A percentile compares a stretch with the other conserved stretches of the same genome.
Conservation (phyloP, 1,284 basidiomycete species). For the Rhodofomes roseus region DNA sequence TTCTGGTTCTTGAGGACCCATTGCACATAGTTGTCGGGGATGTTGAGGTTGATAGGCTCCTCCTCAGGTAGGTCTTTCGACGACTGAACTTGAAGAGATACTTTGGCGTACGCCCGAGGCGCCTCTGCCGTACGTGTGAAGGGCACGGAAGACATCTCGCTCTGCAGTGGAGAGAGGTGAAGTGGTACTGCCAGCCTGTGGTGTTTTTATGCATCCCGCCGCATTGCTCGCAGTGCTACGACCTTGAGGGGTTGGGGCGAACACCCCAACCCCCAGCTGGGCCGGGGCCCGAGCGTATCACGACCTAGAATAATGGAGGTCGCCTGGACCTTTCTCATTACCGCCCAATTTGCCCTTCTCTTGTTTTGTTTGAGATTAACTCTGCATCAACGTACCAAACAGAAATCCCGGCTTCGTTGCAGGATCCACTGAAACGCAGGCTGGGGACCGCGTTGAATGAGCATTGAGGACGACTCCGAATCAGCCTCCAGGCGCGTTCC, state of each 20-base stretch:
- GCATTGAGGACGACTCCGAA: not conserved
- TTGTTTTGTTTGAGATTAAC: not conserved
- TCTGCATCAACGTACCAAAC: too few species aligned
- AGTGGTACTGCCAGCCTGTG: too few species aligned
- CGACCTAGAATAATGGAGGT: not conserved
- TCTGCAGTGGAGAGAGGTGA: too few species aligned
- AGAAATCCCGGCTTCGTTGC: too few species aligned
- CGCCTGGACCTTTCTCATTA: not conserved
- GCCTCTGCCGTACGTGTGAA: not conserved
- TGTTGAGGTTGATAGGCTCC: slow-evolving; percentile 59
- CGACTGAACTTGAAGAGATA: not conserved
- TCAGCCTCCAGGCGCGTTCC: not conserved
- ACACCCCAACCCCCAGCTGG: not conserved
- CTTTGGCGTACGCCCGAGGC: not conserved
- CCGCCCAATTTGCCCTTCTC: not conserved
- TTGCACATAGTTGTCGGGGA: slow-evolving; percentile 88
- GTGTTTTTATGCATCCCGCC: not conserved
- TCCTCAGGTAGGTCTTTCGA: slow-evolving; percentile 14
- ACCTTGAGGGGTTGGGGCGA: not conserved
- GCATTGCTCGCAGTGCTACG: not conserved
- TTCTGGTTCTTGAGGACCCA: slow-evolving; percentile 79
- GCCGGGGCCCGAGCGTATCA: not conserved
- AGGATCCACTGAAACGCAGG: too few species aligned
- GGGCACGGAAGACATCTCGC: not conserved
- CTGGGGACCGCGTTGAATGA: not conserved